phyloP scores from a whole-genome alignment of 2,329 filamentous ascomycete species.

The Epichloe aotearoae region DNA sequence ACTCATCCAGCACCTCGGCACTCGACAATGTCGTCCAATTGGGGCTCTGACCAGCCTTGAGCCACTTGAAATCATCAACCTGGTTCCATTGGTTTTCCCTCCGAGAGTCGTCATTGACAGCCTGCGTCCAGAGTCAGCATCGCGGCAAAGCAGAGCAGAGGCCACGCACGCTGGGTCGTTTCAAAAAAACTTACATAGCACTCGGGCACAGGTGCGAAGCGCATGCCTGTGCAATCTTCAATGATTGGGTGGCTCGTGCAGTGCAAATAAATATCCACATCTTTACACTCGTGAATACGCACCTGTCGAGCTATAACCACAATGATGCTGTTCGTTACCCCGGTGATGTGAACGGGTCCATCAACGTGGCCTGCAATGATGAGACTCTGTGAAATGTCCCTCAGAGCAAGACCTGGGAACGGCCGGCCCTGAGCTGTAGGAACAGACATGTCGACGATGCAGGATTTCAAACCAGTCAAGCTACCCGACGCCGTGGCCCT shows the following conservation, averaged over 20 bases:
- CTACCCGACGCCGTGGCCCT: conserved; percentile 61
- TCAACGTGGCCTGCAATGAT: conserved; percentile 66
- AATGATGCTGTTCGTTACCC: conserved; percentile 56
- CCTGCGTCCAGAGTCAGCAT: conserved; percentile 8
- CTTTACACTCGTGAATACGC: conserved; percentile 74
- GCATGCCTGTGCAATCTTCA: conserved; percentile 67
- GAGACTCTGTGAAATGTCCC: conserved; percentile 55
- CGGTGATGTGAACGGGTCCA: conserved; percentile 75
- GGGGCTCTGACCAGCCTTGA: conserved; percentile 72
- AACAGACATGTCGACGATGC: conserved; percentile 69
- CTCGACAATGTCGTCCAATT: conserved; percentile 67
- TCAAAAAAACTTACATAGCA: conserved; percentile 45
- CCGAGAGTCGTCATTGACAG: conserved; percentile 16
- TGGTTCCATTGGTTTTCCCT: conserved; percentile 67
- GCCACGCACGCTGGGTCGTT: neutral
- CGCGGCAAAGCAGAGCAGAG: neutral
- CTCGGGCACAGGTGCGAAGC: conserved; percentile 64
- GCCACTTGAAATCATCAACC: conserved; percentile 96
- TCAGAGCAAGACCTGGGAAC: conserved; percentile 57
- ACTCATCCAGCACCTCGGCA: conserved; percentile 42
- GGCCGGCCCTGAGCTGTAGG: conserved; percentile 43
- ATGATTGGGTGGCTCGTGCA: conserved; percentile 83
- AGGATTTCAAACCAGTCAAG: conserved; percentile 53
- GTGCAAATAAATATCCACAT: conserved; percentile 73
- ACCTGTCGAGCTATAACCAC: conserved; percentile 78